phyloP scores from a whole-genome alignment of 2,329 filamentous ascomycete species.

The Hortaea sp. region DNA sequence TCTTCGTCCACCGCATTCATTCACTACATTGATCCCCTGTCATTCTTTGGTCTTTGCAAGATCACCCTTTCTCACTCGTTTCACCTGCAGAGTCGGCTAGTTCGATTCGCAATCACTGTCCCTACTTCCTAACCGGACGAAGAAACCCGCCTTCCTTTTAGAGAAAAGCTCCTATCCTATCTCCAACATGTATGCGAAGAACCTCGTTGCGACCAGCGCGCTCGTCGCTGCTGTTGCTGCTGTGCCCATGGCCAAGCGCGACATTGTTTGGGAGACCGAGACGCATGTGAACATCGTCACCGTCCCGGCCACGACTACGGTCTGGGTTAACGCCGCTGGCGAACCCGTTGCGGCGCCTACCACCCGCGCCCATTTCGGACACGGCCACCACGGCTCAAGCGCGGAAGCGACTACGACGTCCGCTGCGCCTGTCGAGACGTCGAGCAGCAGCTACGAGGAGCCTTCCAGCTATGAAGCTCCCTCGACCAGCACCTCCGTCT shows the following conservation, averaged over 20 bases:
- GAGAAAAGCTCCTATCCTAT: neutral
- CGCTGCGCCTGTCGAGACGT: neutral
- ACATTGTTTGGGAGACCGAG: conserved; percentile 41
- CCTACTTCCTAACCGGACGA: neutral
- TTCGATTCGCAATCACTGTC: neutral
- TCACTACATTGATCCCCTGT: conserved; percentile 11
- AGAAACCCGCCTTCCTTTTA: neutral
- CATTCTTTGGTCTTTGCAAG: conserved; percentile 18
- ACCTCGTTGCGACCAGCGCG: conserved; percentile 21
- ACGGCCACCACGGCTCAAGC: conserved; percentile 8
- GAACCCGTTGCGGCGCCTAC: conserved; percentile 5
- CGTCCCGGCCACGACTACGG: conserved; percentile 37
- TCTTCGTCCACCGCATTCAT: conserved; percentile 10
- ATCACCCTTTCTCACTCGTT: conserved; percentile 7
- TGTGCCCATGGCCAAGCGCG: conserved; percentile 28
- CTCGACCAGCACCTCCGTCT: conserved; percentile 6
- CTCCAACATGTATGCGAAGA: conserved; percentile 22
- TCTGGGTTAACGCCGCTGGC: conserved; percentile 33
- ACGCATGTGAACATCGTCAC: conserved; percentile 39
- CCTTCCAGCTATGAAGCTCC: neutral
- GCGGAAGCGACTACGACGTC: conserved; percentile 1
- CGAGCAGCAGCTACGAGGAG: conserved; percentile 1
- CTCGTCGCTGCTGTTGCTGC: conserved; percentile 19
- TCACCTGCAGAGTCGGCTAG: conserved; percentile 7
- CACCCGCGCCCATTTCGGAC: conserved; percentile 14